A percentile compares a stretch with the other conserved stretches of the same genome.
phyloP scores from a whole-genome alignment of 1,284 basidiomycete species.

The Leucoagaricus sp. region DNA sequence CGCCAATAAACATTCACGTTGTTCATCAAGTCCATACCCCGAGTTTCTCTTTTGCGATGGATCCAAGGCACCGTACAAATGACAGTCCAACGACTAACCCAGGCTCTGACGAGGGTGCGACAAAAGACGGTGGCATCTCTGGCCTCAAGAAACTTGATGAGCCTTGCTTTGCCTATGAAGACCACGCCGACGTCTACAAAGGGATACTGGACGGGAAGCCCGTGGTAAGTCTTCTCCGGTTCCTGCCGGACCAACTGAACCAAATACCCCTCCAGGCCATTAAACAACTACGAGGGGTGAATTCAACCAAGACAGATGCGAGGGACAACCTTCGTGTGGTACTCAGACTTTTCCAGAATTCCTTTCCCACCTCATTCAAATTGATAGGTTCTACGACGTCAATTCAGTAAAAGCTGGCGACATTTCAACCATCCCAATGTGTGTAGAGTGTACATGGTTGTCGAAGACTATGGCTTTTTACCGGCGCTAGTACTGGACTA shows the following conservation, averaged over 20 bases:
- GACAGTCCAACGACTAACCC: no score
- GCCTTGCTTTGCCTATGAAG: conserved; percentile 19
- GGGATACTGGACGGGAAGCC: background rate
- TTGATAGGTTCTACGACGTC: conserved; percentile 14
- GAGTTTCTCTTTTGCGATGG: no score
- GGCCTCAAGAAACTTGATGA: conserved; percentile 9
- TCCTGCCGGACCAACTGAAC: background rate
- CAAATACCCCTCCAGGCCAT: conserved; percentile 18
- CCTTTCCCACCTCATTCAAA: background rate
- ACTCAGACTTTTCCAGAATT: background rate
- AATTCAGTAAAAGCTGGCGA: conserved; percentile 15
- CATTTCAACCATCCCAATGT: conserved; percentile 22
- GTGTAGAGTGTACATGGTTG: conserved; percentile 20
- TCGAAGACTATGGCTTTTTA: conserved; percentile 18
- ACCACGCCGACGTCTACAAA: conserved; percentile 20
- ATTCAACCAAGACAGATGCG: conserved; percentile 13
- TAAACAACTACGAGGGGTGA: conserved; percentile 23
- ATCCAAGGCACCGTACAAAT: no score
- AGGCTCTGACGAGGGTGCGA: no score
- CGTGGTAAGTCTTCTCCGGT: background rate
- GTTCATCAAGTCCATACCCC: no score
- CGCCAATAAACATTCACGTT: no score
- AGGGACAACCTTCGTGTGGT: conserved; percentile 16
- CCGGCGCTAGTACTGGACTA: conserved; percentile 24
- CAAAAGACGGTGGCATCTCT: background rate